Percentiles rank a stretch among this genome's conserved stretches.
Conservation (phyloP, 1,284 basidiomycete genomes). For the Kalmanozyma brasiliensis region DNA sequence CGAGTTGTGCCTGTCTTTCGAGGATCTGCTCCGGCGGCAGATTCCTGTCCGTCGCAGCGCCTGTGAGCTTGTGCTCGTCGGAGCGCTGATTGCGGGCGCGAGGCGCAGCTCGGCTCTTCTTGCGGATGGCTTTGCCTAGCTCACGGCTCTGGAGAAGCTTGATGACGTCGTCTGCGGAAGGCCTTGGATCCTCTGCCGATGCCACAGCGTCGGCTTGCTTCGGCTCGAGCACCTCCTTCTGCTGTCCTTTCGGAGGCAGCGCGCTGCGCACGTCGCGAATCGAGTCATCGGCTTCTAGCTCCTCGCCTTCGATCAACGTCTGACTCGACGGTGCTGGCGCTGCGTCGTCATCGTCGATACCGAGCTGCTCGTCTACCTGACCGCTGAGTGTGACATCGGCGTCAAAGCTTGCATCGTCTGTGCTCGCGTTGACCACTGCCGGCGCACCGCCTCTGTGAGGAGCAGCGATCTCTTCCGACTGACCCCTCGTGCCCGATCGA, state of each 20-base stretch:
- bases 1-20: conserved; percentile 36
- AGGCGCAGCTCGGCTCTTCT: conserved; percentile 28
- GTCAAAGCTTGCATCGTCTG: conserved; percentile 13
- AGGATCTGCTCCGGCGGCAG: conserved; percentile 42
- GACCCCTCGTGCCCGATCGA: conserved; percentile 4
- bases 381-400: conserved; percentile 35
- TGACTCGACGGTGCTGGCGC: conserved; percentile 34
- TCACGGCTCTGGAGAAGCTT: conserved; percentile 37
- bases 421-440: background rate
- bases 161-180: conserved; percentile 42
- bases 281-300: conserved; percentile 4
- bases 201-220: conserved; percentile 1
- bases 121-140: conserved; percentile 21
- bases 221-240: background rate
- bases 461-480: conserved; percentile 18
- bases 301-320: conserved; percentile 34
- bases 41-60: conserved; percentile 5
- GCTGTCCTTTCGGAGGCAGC: background rate
- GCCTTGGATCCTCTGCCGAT: conserved; percentile 7
- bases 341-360: conserved; percentile 3
- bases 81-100: conserved; percentile 38
- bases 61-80: conserved; percentile 8
- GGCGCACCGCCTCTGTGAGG: background rate
- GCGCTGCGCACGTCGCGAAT: conserved; percentile 10
- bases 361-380: background rate